A percentile compares a stretch with the other conserved stretches of the same genome.
Conservation (phyloP, 148 eudicot species). For the Fagopyrum esculentum region DNA sequence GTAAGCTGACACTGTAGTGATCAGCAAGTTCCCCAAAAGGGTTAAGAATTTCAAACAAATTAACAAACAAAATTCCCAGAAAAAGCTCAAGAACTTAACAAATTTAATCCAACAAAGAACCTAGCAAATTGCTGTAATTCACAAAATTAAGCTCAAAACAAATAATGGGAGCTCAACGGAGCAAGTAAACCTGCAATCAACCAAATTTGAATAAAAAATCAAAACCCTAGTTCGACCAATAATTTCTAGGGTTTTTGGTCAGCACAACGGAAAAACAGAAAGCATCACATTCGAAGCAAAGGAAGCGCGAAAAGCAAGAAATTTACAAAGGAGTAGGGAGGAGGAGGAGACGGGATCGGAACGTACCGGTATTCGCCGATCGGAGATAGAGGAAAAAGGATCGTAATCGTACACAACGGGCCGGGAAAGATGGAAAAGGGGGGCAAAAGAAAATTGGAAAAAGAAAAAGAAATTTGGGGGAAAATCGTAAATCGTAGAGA, state of each 20-base stretch:
- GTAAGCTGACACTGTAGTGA: constrained; percentile 10
- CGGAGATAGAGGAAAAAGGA: constrained; percentile 28
- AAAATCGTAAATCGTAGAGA: constrained; percentile 14
- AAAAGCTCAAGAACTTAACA: constrained; percentile 4
- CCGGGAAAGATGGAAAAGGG: constrained; percentile 9
- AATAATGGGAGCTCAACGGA: background rate
- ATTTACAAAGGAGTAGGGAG: constrained; percentile 10
- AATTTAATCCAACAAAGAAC: constrained; percentile 6
- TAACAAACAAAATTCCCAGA: constrained; percentile 3
- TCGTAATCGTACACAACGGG: constrained; percentile 26
- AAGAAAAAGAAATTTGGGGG: background rate
- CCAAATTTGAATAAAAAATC: constrained; percentile 7
- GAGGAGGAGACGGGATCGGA: constrained; percentile 9
- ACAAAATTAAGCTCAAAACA: constrained; percentile 22
- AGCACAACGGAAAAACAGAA: background rate
- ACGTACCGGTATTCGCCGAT: constrained; percentile 48
- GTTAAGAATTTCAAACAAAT: background rate
- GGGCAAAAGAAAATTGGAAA: background rate
- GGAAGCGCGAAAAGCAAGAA: constrained; percentile 15
- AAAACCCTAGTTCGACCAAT: constrained; percentile 40
- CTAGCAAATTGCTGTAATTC: constrained; percentile 10
- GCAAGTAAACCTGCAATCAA: constrained; percentile 18
- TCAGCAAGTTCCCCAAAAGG: constrained; percentile 13
- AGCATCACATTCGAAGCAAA: constrained; percentile 8
- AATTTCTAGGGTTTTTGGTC: constrained; percentile 32